Percentiles rank a stretch among this genome's conserved stretches.
These are phyloP conservation scores for Perkinsus chesapeaki DNA, from an alignment of 169 alveolate genomes.

Conservation along the genomic window DNA sequence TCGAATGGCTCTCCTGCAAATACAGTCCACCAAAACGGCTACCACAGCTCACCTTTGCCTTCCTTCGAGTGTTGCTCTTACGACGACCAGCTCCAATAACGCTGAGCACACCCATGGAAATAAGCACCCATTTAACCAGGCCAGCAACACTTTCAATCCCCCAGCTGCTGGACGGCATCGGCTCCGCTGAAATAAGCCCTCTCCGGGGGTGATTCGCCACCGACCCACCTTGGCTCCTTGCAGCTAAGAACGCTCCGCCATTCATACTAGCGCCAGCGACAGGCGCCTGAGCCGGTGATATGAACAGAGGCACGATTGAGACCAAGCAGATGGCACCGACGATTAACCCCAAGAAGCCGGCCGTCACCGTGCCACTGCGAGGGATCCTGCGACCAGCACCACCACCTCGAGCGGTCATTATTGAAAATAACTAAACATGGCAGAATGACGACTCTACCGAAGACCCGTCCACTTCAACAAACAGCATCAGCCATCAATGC, in stretches of 20 bases:
- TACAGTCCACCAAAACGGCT: neutral
- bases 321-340: neutral
- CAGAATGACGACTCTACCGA: neutral
- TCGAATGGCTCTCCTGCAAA: neutral
- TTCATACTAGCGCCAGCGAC: neutral
- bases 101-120: neutral
- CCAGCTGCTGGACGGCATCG: neutral
- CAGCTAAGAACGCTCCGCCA: neutral
- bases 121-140: neutral
- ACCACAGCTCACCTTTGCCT: neutral
- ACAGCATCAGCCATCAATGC: too few species aligned
- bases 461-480: neutral
- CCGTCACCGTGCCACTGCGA: neutral
- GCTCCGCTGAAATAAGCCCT: too few species aligned
- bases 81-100: neutral
- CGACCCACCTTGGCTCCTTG: neutral
- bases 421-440: neutral
- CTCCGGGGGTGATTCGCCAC: too few species aligned
- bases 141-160: neutral
- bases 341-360: neutral
- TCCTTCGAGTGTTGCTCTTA: neutral
- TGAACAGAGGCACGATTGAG: neutral
- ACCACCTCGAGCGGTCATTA: neutral
- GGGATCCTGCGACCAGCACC: neutral
- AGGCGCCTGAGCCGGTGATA: neutral